A percentile compares a stretch with the other conserved stretches of the same genome.
Evolutionary conservation across 768 basidiomycete species (phyloP).

Genomic region (Naganishia friedmannii): DNA sequence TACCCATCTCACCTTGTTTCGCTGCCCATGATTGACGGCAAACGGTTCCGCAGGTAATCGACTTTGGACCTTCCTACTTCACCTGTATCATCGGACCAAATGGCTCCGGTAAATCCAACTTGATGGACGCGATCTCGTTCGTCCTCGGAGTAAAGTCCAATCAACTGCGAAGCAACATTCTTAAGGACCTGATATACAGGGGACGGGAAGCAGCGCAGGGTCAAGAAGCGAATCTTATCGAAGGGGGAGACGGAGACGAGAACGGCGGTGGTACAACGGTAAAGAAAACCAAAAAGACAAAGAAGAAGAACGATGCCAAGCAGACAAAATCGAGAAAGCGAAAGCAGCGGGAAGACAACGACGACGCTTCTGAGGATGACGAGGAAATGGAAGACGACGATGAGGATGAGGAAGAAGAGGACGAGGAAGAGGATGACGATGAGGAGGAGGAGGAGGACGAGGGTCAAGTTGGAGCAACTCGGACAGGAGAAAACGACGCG

Average conservation of each 20-base stretch:
- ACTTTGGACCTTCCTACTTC: slow-evolving; percentile 60
- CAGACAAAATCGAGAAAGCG: slow-evolving; percentile 27
- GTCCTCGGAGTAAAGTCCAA: slow-evolving; percentile 94
- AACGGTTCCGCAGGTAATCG: slow-evolving; percentile 44
- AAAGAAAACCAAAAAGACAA: slow-evolving; percentile 1
- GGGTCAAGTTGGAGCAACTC: slow-evolving; percentile 54
- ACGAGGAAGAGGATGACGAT: slow-evolving; percentile 53
- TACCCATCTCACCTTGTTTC: background rate
- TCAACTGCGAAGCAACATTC: slow-evolving; percentile 84
- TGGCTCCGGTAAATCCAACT: slow-evolving; percentile 97
- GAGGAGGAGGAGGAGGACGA: slow-evolving; percentile 54
- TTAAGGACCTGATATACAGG: slow-evolving; percentile 94
- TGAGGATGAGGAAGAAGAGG: slow-evolving; percentile 52
- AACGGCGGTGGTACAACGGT: slow-evolving; percentile 19
- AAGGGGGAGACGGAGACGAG: background rate
- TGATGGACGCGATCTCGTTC: slow-evolving; percentile 99
- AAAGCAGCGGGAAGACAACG: slow-evolving; percentile 34
- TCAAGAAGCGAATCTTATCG: slow-evolving; percentile 26
- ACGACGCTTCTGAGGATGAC: slow-evolving; percentile 34
- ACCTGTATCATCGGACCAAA: slow-evolving; percentile 97
- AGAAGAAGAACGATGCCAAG: slow-evolving; percentile 12
- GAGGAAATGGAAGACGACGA: slow-evolving; percentile 49
- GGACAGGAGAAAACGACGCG: slow-evolving; percentile 70
- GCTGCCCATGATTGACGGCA: slow-evolving; percentile 38
- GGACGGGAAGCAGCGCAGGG: slow-evolving; percentile 61